Evolutionary conservation across 2,329 filamentous ascomycete species (phyloP), one percentile per base, ranked within the genome.

Genomic region (Phialocephala sp.): DNA sequence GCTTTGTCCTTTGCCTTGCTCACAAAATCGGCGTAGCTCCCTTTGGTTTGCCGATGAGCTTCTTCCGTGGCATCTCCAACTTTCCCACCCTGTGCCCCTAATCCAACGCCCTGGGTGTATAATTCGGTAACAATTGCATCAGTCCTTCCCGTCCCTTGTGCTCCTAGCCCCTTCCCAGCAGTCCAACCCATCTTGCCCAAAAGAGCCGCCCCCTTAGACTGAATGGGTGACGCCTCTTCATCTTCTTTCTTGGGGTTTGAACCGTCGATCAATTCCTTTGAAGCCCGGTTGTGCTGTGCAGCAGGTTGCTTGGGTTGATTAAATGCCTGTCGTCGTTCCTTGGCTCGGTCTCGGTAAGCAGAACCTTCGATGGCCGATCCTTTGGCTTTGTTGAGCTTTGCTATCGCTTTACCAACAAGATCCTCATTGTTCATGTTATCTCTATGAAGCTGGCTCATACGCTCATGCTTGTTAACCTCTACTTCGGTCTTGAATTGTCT

Each of bases 151-250:
- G 83, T 83, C 6, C 86, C 87, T 55, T 85, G 83, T 0, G 85
- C 87, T 1, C 90, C 90, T 4, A 92, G 80, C 0, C 90, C 89
- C 64, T 84, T 82, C 9, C 90, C 89, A 0, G 83, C 80, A 24
- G 80, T 86, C 89, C 89, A 92, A 32, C 90, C 90, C 86, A 91
- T 90, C 80, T 91, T 92, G 45, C 87, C 86, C 45, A 92, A 80
- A 73, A 92, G 82, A 2, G 87, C 86, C 0, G 87, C 87, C 14
- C 89, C 89, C 76, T 89, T 91, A 41, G 86, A 88, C 66, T 81
- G 78, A 59, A 76, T 75, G 8, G 81, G 77, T 8, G 75, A 65
- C 0, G 73, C 50, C 20, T 76, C 69, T 52, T 81, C 80, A 22
- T 78, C 72, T 62, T 82, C 79, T 8, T 77, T 75, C 8, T 68